Conservation (phyloP, 2,329 filamentous ascomycete genomes). For the Periconia sp. region DNA sequence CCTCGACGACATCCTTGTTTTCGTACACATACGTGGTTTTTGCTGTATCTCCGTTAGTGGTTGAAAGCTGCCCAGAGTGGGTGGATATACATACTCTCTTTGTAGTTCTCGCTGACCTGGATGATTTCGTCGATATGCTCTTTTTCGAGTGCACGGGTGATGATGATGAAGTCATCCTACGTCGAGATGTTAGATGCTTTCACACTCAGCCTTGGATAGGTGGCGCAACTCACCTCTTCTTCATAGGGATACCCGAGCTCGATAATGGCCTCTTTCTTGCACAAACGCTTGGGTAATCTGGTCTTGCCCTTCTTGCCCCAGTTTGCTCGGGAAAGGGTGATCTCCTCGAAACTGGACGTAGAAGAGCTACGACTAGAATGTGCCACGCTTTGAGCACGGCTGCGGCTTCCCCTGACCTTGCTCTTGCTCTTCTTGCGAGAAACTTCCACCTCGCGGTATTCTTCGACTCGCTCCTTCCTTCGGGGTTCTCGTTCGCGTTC, state of each 20-base stretch:
- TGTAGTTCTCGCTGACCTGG: conserved; percentile 75
- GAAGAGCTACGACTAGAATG: conserved; percentile 40
- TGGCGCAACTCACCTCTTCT: conserved; percentile 67
- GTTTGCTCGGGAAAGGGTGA: conserved; percentile 34
- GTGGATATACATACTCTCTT: conserved; percentile 39
- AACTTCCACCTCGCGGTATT: conserved; percentile 54
- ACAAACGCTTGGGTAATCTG: conserved; percentile 77
- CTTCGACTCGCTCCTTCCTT: conserved; percentile 29
- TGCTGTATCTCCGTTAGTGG: conserved; percentile 17
- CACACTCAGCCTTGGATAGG: not conserved
- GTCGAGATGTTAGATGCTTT: conserved; percentile 32
- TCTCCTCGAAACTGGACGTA: conserved; percentile 46
- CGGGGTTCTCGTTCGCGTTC: conserved; percentile 22
- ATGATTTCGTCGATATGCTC: conserved; percentile 91
- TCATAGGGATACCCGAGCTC: conserved; percentile 85
- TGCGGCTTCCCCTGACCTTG: conserved; percentile 21
- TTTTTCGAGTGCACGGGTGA: conserved; percentile 82
- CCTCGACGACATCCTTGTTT: conserved; percentile 14
- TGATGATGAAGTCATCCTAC: conserved; percentile 77
- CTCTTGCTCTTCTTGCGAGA: conserved; percentile 47
- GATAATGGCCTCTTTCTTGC: conserved; percentile 77
- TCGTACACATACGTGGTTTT: conserved; percentile 42
- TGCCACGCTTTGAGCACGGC: conserved; percentile 21
- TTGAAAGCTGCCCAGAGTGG: not conserved
- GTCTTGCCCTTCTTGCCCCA: conserved; percentile 75